phyloP scores from a whole-genome alignment of 164 flowering plant species.

The Aristolochia californica region DNA sequence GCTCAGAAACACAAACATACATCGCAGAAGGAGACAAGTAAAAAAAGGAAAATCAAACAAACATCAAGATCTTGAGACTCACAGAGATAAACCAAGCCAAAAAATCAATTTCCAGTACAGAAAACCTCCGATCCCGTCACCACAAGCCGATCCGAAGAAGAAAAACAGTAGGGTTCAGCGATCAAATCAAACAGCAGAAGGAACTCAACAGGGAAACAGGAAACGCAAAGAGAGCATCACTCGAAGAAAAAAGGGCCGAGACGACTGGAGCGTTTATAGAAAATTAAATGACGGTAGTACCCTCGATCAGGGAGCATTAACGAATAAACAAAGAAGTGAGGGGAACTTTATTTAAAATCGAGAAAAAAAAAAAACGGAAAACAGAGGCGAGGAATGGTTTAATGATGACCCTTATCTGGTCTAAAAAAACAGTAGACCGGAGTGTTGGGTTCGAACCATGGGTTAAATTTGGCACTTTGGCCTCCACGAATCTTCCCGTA shows the following conservation, averaged over 20 bases:
- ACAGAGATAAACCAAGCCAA: neutral
- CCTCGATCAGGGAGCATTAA: too few species aligned
- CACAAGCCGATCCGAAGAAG: neutral
- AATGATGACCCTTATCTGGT: neutral
- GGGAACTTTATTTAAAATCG: too few species aligned
- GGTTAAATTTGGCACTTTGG: neutral
- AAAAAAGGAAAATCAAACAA: neutral
- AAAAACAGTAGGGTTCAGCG: neutral
- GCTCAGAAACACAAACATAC: neutral
- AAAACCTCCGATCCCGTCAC: neutral
- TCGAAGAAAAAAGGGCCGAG: too few species aligned
- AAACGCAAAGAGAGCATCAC: too few species aligned
- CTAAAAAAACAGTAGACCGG: constrained; percentile 2
- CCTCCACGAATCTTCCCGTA: neutral
- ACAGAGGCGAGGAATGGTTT: too few species aligned
- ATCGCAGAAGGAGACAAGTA: neutral
- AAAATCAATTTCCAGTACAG: neutral
- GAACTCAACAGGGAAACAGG: too few species aligned
- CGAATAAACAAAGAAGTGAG: too few species aligned
- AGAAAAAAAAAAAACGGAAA: too few species aligned
- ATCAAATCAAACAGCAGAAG: neutral
- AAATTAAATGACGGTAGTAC: too few species aligned
- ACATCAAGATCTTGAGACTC: neutral
- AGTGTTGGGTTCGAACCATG: constrained; percentile 2
- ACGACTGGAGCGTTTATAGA: too few species aligned